Base-by-base conservation (phyloP, 2,329 filamentous ascomycete species). In the Dothidotthia symphoricarpi region DNA sequence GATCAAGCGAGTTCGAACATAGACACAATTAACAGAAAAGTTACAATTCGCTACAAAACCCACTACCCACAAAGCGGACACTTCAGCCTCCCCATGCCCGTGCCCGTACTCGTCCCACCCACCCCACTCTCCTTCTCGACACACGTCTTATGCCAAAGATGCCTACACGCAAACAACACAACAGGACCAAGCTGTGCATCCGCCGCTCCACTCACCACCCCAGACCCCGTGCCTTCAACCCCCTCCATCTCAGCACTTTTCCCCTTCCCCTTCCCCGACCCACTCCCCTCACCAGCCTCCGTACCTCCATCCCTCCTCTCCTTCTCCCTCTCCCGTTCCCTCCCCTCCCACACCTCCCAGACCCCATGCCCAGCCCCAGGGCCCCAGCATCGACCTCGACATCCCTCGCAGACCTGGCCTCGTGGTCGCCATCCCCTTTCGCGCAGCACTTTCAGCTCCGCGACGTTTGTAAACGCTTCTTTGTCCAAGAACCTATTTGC, bases 381-480 rank as follows among this genome's bases (percentile, higher is more conserved):
- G 0, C 93, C 94, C 91, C 93, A 98, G 2, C 89, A 78, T 6
- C 90, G 76, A 31, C 79, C 79, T 31, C 83, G 83, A 54, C 94
- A 98, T 1, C 82, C 83, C 66, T 96, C 91, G 61, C 94, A 98
- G 0, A 84, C 84, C 36, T 91, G 90, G 0, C 88, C 85, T 22
- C 85, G 76, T 0, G 93, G 89, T 32, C 91, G 77, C 93, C 93
- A 98, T 1, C 93, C 94, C 16, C 83, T 81, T 64, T 90, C 85
- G 3, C 93, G 77, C 5, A 93, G 76, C 36, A 78, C 75, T 6
- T 86, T 81, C 4, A 88, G 83, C 51, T 86, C 79, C 28, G 82
- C 75, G 24, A 98, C 88, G 48, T 87, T 85, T 27, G 85, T 79
- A 57, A 97, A 98, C 5, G 95, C 75, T 56, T 93, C 93, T 51